Percentiles rank a stretch among this genome's conserved stretches.
phyloP scores from a whole-genome alignment of 2,329 filamentous ascomycete species.

The Fusarium sp. region DNA sequence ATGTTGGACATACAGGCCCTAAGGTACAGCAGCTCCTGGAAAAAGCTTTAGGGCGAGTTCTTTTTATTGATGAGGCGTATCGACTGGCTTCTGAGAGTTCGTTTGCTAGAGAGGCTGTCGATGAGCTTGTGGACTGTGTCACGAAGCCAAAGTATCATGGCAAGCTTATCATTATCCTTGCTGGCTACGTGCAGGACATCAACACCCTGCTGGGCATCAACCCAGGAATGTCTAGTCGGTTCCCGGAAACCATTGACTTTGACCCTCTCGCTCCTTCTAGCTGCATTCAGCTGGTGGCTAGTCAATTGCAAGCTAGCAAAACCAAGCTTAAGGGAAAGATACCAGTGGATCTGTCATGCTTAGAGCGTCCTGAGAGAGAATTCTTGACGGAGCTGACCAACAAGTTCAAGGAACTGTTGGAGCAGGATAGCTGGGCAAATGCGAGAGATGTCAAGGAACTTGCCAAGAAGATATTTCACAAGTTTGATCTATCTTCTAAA shows the following conservation, averaged over 20 bases:
- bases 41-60: conserved; percentile 69
- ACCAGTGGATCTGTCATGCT: conserved; percentile 37
- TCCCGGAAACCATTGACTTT: conserved; percentile 71
- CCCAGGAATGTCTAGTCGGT: conserved; percentile 70
- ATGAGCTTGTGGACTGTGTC: conserved; percentile 62
- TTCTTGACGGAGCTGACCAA: conserved; percentile 26
- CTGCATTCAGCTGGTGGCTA: conserved; percentile 50
- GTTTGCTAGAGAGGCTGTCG: conserved; percentile 67
- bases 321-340: conserved; percentile 27
- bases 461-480: conserved; percentile 59
- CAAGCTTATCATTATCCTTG: conserved; percentile 73
- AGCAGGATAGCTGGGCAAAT: conserved; percentile 67
- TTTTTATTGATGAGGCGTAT: conserved; percentile 80
- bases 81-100: conserved; percentile 57
- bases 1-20: conserved; percentile 74
- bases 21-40: conserved; percentile 69
- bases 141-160: conserved; percentile 66
- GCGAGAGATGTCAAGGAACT: conserved; percentile 69
- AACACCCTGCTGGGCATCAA: conserved; percentile 70
- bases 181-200: conserved; percentile 75
- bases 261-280: conserved; percentile 52
- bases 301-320: conserved; percentile 52
- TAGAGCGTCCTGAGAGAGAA: conserved; percentile 25
- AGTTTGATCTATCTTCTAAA: conserved; percentile 23
- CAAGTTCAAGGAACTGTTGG: conserved; percentile 53